Percentiles rank a stretch among this genome's conserved stretches.
Conservation (phyloP, 805 yeast genomes). For the Maudiozyma turicensis region DNA sequence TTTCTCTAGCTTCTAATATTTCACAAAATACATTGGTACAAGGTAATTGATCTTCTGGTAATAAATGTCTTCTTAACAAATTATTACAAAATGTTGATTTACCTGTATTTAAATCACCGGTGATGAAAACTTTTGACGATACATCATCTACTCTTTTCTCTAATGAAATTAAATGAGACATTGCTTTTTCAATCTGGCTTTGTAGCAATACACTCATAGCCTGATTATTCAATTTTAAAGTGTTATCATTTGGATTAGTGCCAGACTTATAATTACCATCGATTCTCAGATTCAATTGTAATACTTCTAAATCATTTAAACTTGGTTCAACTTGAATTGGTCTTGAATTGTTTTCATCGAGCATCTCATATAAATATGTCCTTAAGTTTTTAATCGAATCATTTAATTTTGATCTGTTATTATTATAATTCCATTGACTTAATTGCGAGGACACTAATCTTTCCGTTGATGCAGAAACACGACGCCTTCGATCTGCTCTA, state of each 20-base stretch:
- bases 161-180: conserved; percentile 59
- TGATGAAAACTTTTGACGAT: conserved; percentile 85
- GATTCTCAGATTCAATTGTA: conserved; percentile 20
- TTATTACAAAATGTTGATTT: conserved; percentile 95
- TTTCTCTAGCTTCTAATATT: conserved; percentile 74
- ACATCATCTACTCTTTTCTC: conserved; percentile 84
- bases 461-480: conserved; percentile 12
- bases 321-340: conserved; percentile 50
- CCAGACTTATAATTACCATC: conserved; percentile 14
- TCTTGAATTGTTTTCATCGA: conserved; percentile 45
- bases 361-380: conserved; percentile 41
- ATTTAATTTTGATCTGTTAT: conserved; percentile 55
- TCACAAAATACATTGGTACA: conserved; percentile 95
- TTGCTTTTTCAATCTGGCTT: conserved; percentile 53
- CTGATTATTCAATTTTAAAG: conserved; percentile 46
- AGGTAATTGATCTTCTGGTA: conserved; percentile 97
- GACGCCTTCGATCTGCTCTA: not conserved
- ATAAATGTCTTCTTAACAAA: conserved; percentile 57
- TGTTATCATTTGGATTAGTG: conserved; percentile 32
- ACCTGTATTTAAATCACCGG: conserved; percentile 96
- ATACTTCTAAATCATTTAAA: conserved; percentile 19
- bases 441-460: conserved; percentile 32
- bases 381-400: conserved; percentile 48
- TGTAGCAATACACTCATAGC: conserved; percentile 63
- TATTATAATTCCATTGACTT: conserved; percentile 69